Percentiles rank a stretch among this genome's conserved stretches.
These are phyloP conservation scores for Camillea tinctor DNA, from an alignment of 2,329 filamentous ascomycete genomes.

Conservation along the genomic window DNA sequence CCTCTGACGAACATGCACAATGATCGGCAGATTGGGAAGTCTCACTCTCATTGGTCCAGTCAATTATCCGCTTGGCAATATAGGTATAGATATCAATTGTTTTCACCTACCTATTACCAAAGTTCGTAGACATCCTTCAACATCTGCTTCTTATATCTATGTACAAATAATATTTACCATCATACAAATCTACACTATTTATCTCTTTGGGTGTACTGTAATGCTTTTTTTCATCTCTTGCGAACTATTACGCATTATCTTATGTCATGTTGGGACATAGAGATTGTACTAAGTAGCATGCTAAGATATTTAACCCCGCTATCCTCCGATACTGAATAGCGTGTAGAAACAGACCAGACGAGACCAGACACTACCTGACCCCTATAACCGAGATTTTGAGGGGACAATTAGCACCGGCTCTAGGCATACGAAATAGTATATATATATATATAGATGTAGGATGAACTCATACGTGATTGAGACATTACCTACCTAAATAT, in stretches of 20 bases:
- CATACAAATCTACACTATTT: too few species aligned
- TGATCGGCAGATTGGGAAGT: neutral
- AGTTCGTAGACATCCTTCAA: too few species aligned
- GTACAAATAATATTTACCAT: too few species aligned
- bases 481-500: too few species aligned
- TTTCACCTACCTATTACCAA: too few species aligned
- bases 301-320: neutral
- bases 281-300: neutral
- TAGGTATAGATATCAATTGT: neutral
- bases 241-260: neutral
- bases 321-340: neutral
- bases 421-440: too few species aligned
- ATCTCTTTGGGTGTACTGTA: too few species aligned
- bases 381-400: too few species aligned
- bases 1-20: neutral
- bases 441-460: too few species aligned
- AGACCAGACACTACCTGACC: neutral
- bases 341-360: neutral
- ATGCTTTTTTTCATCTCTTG: neutral
- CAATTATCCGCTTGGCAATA: neutral
- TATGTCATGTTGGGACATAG: neutral
- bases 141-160: too few species aligned
- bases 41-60: neutral
- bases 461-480: too few species aligned
- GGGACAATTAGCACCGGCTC: too few species aligned